Evolutionary conservation across 768 basidiomycete species (phyloP), one percentile per base, ranked within the genome.

Genomic region (Boletus sp.): DNA sequence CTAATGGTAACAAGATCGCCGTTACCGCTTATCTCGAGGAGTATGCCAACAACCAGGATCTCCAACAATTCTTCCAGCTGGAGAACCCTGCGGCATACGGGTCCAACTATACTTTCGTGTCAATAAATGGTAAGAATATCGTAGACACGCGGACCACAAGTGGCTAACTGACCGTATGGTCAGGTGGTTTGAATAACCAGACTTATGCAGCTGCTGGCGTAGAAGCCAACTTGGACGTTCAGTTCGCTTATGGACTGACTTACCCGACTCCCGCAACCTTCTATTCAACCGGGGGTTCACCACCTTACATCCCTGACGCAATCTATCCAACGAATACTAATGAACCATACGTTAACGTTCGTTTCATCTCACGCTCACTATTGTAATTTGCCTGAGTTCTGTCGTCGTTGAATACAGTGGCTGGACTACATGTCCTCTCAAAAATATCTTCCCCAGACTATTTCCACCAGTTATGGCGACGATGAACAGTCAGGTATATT

Each of bases 401-500:
- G 20, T 20, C 12, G 4, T 37, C 29, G 40, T 52, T 67, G 59
- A 56, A 54, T 48, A 24, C 62, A 86, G 76, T 90, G 88, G 88
- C 71, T 90, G 15, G 77, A 85, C 41, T 84, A 79, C 55, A 66
- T 89, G n/a, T 71, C 82, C 0, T 62, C 59, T 12, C 78, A 81
- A n/a, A 49, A 71, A 10, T 65, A 74, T 37, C 68, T 79, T 2
- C 86, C 87, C 14, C 78, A 82, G 59, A 75, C 82, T 5, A 87
- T 90, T 48, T 86, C 86, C 1, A 89, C 85, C 0, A 86, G 85
- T 59, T 90, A 90, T 64, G 85, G 79, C 5, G 88, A 90, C 47
- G 79, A 82, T 57, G 89, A 91, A 55, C 86, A 87, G 65, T 83
- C 86, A 30, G 81, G 85, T 85, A 39, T 14, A 5, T 24, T 35